Base-by-base conservation (phyloP, 345 rosid species). In the Excoecaria cochinchinensis region DNA sequence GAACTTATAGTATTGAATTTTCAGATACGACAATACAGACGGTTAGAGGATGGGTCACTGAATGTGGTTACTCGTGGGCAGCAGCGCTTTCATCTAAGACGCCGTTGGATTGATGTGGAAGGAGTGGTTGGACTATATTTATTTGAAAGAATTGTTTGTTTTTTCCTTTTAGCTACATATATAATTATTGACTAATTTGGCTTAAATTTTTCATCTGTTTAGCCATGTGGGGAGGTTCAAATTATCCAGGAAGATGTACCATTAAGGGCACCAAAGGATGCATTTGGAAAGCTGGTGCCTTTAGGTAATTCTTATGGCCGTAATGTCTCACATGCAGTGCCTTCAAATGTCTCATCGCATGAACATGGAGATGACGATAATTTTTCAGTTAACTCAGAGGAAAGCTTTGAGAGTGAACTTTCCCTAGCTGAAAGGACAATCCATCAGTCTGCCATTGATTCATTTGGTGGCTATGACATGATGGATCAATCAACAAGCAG, bases 51-150 rank as follows among this genome's bases (percentile, higher is more conserved):
- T 85, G 97, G 97, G 44, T 87, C 97, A 22, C 84, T 91, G 69
- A 95, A 95, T 76, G 90, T 94, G 64, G 89, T 95, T 66, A 90
- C 97, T 78, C 97, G 97, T 61, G 99, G 99, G 53, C 91, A 89
- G 71, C 99, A 95, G 75, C 89, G 99, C 56, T 93, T 93, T 82
- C 87, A 76, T 75, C 64, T 95, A 73, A 90, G 77, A 81, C 95
- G 89, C 22, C 83, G 84, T 63, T 93, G 96, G 97, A 86, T 85
- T 80, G 99, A 93, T 75, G 91, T 52, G 19, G 99, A 88, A 82
- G 97, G 98, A 87, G 92, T 86, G 84, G 99, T 93, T 83, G 82
- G 97, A 78, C 19, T 14, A 69, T 62, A 50, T 8, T 63, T 71
- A 60, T 64, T 2, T 72, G 40, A 50, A 22, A 42, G 14, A 58